Evolutionary conservation across 306 rosid species (phyloP).

Genomic region (Cucurbita argyrosperma): DNA sequence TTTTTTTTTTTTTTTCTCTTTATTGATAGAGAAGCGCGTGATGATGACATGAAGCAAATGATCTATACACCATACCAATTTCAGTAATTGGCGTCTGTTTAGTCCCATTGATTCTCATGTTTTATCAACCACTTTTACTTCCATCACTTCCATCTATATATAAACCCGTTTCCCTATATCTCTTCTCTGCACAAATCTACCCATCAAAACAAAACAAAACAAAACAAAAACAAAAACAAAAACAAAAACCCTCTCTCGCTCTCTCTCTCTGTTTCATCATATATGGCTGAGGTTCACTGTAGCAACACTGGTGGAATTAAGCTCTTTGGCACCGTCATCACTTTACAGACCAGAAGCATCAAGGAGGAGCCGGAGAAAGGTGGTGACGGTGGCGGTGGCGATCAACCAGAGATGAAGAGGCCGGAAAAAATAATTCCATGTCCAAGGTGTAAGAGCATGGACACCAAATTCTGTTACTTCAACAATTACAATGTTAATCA

Average conservation of each 20-base stretch:
- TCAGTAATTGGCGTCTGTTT: constrained; percentile 15
- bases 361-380: constrained; percentile 24
- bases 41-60: constrained; percentile 24
- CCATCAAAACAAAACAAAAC: background rate
- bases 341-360: constrained; percentile 17
- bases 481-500: constrained; percentile 89
- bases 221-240: too few relatives aligned
- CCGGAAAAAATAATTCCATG: constrained; percentile 61
- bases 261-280: constrained; percentile 4
- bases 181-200: background rate
- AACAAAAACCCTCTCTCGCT: background rate
- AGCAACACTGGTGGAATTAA: constrained; percentile 49
- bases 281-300: constrained; percentile 32
- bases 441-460: constrained; percentile 90
- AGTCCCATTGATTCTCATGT: constrained; percentile 15
- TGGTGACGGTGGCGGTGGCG: background rate
- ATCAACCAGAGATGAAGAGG: constrained; percentile 27
- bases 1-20: background rate
- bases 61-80: constrained; percentile 4
- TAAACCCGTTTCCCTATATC: background rate
- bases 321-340: constrained; percentile 66
- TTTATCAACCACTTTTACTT: constrained; percentile 17
- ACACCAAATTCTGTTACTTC: constrained; percentile 92
- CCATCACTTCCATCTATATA: background rate
- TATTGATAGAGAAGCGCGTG: constrained; percentile 6